Base-by-base conservation (phyloP, 2,329 filamentous ascomycete genomes). In the Colletotrichum tropicicola region DNA sequence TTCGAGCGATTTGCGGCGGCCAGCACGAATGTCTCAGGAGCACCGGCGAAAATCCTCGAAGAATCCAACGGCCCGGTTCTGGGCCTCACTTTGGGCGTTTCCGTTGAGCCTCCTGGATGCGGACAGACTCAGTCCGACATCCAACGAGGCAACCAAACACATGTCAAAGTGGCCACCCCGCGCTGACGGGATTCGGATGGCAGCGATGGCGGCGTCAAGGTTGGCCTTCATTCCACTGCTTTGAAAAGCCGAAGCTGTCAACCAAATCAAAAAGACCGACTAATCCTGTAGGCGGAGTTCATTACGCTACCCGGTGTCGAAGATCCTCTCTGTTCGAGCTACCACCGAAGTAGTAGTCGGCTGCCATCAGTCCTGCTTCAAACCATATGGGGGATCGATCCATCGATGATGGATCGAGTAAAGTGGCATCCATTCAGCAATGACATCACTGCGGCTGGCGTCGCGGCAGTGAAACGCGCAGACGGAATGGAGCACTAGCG, bases 391-490 rank as follows among this genome's bases (percentile, higher is more conserved):
- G 21, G 19, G 17, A 30, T 8, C 15, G 17, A 30, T 30, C 25
- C 30, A 30, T 59, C 32, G 37, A 37, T 44, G 37, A 37, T 44
- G 35, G 62, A 65, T 62, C 37, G 5, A 25, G 23, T 12, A 23
- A 30, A 30, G 28, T 32, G 19, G 25, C 21, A 55, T 6, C 15
- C 25, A 56, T 62, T 28, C n/a, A 17, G 17, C 23, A 7, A 51
- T 65, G 62, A 65, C 62, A 62, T 65, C 62, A 62, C 17, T n/a
- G 25, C 15, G 21, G 19, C 21, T 41, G 37, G 23, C 37, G 15
- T 45, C 57, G 37, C 51, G 51, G 37, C 45, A 25, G 49, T 56
- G 44, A 43, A 25, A 51, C 51, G 49, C 17, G 19, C n/a, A n/a
- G 27, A 45, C 30, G 37, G n/a, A 32, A 44, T 61, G 12, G 19